A percentile compares a stretch with the other conserved stretches of the same genome.
Conservation (phyloP, 2,329 filamentous ascomycete genomes). For the Paecilomyces formosus region DNA sequence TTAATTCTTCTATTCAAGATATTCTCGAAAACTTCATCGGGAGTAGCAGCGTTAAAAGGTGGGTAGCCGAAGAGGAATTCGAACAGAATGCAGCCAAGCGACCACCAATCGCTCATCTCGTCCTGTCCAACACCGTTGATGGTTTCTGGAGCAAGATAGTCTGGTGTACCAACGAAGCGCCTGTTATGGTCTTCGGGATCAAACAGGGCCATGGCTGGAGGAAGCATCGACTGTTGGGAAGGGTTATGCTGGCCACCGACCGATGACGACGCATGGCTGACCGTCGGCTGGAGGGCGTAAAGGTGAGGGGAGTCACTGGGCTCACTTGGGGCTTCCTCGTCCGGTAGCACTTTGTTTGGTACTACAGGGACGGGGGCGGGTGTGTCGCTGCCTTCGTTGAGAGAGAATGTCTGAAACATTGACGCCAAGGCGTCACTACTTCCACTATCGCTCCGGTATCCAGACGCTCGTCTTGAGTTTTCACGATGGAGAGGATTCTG, state of each 20-base stretch:
- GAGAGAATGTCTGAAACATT: constrained; percentile 73
- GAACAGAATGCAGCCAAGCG: constrained; percentile 94
- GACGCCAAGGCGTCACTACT: constrained; percentile 77
- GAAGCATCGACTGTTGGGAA: constrained; percentile 67
- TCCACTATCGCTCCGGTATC: constrained; percentile 83
- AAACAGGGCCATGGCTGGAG: constrained; percentile 87
- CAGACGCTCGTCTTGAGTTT: constrained; percentile 60
- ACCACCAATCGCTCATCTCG: constrained; percentile 99
- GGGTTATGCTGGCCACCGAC: constrained; percentile 28
- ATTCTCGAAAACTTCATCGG: constrained; percentile 94
- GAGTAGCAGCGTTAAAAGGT: constrained; percentile 83
- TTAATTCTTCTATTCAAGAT: constrained; percentile 83
- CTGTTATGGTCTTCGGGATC: constrained; percentile 90
- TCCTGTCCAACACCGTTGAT: constrained; percentile 94
- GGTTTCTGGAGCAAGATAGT: constrained; percentile 94
- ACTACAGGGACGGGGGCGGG: constrained; percentile 28
- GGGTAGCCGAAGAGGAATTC: constrained; percentile 91
- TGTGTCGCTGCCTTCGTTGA: constrained; percentile 54
- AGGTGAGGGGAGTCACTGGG: constrained; percentile 72
- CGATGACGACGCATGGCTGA: constrained; percentile 41
- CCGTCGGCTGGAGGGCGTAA: constrained; percentile 54
- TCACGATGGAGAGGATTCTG: constrained; percentile 53
- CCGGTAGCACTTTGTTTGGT: constrained; percentile 48
- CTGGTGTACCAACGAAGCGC: constrained; percentile 91
- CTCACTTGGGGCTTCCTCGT: constrained; percentile 67